A percentile compares a stretch with the other conserved stretches of the same genome.
These are phyloP conservation scores for Acanthamoeba rhysodes DNA, from an alignment of 208 protist genomes.

Conservation along the genomic window DNA sequence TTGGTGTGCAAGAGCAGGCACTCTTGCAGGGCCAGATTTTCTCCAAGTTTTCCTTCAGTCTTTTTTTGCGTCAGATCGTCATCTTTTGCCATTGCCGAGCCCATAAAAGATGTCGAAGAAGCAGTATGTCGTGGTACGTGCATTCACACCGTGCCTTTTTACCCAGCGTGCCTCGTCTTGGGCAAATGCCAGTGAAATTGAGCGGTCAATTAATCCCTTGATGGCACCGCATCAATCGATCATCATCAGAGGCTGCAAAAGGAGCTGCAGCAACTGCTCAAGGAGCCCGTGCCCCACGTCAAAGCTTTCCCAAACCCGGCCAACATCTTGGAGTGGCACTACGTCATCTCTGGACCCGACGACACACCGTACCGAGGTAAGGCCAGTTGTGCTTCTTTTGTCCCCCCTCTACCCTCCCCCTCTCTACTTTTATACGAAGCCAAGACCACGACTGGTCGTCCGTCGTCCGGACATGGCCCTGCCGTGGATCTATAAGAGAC, in stretches of 20 bases:
- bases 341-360: conserved; percentile 71
- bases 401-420: background rate
- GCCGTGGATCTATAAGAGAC: too few species aligned
- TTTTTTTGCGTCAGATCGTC: too few species aligned
- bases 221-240: too few species aligned
- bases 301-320: conserved; percentile 49
- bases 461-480: too few species aligned
- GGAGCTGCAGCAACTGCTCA: conserved; percentile 68
- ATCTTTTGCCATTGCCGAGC: too few species aligned
- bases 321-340: conserved; percentile 79
- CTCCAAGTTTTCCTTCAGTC: too few species aligned
- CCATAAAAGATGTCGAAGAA: conserved; percentile 6
- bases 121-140: conserved; percentile 11
- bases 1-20: too few species aligned
- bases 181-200: background rate
- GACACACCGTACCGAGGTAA: conserved; percentile 72
- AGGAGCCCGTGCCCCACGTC: conserved; percentile 72
- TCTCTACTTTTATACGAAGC: background rate
- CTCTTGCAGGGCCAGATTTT: too few species aligned
- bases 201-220: background rate
- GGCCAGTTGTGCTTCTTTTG: too few species aligned
- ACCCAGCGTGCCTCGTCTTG: background rate
- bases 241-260: conserved; percentile 22
- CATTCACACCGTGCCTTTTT: background rate
- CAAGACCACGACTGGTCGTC: too few species aligned